Base-by-base conservation (phyloP, 2,329 filamentous ascomycete genomes). In the Penicillium sp. region DNA sequence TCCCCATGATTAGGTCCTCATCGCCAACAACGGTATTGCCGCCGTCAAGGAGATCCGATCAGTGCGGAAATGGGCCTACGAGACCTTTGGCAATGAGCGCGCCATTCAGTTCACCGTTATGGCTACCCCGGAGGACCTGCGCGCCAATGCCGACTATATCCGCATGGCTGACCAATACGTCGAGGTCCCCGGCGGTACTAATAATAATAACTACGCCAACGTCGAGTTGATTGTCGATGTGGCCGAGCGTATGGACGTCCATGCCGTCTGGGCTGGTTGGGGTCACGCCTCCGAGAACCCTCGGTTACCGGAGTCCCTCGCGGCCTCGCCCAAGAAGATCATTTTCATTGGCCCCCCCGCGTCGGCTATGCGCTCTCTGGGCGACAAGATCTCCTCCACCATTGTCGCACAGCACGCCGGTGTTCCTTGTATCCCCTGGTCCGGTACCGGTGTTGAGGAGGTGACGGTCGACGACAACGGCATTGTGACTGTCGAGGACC, bases 161-260 rank as follows among this genome's bases (percentile, higher is more conserved):
- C 88, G 95, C 76, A 98, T 99, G 95, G 95, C 95, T 36, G 95
- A 99, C 80, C 92, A 97, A 84, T 99, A 99, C 78, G 95, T 99
- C 70, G 95, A 99, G 81, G 94, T 99, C 62, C 95, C 95, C 36
- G 95, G 95, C 73, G 95, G 95, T 74, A 99, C 95, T 63, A 99
- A 99, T 83, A 99, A 99, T 85, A 96, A 99, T 88, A 99, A 99
- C 81, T 99, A 99, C 80, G 95, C 95, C 81, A 99, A 99, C 77
- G 95, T 99, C 60, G 95, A 99, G 82, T 85, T 99, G 75, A 99
- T 99, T 78, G 95, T 99, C 67, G 95, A 99, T 82, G 88, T 99
- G 75, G 95, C 95, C 27, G 95, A 99, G 84, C 92, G 95, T 63
- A 98, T 97, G 92, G 87, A 94, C 70, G 95, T 99, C 61, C 95